A percentile compares a stretch with the other conserved stretches of the same genome.
These are phyloP conservation scores for Magnaporthales sp. DNA, from an alignment of 2,329 filamentous ascomycete species.

Conservation along the genomic window DNA sequence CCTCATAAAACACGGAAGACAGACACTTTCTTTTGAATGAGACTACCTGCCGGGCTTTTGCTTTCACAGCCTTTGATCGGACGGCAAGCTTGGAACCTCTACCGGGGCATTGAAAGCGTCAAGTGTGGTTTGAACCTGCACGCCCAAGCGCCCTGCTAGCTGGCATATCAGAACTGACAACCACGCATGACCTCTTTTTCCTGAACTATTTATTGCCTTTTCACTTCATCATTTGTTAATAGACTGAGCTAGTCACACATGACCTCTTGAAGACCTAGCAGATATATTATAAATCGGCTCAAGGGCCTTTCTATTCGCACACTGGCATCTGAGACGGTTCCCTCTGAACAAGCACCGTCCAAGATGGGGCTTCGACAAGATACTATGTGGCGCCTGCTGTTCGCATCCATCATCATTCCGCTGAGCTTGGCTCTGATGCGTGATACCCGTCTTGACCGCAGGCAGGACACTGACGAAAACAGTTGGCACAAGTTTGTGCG, in stretches of 20 bases:
- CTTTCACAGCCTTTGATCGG: neutral
- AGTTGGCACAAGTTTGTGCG: constrained; percentile 31
- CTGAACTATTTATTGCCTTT: neutral
- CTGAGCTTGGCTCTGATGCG: neutral
- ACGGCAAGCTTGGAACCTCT: neutral
- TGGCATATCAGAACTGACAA: neutral
- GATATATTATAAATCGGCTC: neutral
- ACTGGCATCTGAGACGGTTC: neutral
- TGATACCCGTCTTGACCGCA: neutral
- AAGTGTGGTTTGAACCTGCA: neutral
- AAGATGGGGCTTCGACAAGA: neutral
- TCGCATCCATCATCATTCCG: neutral
- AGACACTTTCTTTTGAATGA: neutral
- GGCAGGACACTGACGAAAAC: neutral
- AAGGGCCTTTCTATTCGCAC: neutral
- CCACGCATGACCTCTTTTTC: neutral
- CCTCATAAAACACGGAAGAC: neutral
- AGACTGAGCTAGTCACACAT: neutral
- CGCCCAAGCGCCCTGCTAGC: neutral
- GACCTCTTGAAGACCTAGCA: neutral
- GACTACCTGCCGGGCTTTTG: neutral
- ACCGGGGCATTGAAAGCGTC: neutral
- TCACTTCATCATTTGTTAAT: neutral
- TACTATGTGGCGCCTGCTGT: neutral
- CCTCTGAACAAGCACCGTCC: neutral